Percentiles rank a stretch among this genome's conserved stretches.
Conservation (phyloP, 169 alveolate species). For the Eimeria tenella region DNA sequence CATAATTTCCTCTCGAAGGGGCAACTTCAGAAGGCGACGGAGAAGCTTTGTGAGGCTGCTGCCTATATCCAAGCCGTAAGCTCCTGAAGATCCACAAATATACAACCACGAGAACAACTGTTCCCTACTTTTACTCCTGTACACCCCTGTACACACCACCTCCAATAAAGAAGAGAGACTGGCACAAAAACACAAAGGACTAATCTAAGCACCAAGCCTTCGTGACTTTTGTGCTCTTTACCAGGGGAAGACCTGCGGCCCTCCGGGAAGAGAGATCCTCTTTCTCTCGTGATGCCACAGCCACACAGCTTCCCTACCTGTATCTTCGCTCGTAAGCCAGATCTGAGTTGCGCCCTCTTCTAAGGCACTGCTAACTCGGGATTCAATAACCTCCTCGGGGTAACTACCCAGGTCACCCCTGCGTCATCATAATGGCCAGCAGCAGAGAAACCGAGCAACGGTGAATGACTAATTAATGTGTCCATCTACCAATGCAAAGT, state of each 20-base stretch:
- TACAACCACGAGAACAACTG: background rate
- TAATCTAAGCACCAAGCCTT: too few relatives aligned
- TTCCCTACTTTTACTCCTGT: background rate
- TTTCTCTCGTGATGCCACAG: too few relatives aligned
- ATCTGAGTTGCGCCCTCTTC: slow-evolving; percentile 96
- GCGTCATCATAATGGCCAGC: background rate
- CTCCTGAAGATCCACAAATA: slow-evolving; percentile 85
- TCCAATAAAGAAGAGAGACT: too few relatives aligned
- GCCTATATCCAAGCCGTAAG: slow-evolving; percentile 98
- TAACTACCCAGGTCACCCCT: slow-evolving; percentile 98
- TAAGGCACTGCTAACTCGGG: slow-evolving; percentile 91
- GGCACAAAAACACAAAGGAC: too few relatives aligned
- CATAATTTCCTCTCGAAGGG: slow-evolving; percentile 84
- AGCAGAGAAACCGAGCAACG: background rate
- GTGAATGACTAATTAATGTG: background rate
- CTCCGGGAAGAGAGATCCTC: too few relatives aligned
- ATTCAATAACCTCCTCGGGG: slow-evolving; percentile 92
- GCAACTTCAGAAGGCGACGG: slow-evolving; percentile 83
- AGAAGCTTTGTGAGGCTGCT: slow-evolving; percentile 95
- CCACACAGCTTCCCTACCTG: slow-evolving; percentile 78
- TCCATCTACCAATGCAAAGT: too few relatives aligned
- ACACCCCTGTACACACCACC: background rate
- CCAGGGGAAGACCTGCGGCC: background rate
- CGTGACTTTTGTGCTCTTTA: background rate
- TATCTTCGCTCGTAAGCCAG: slow-evolving; percentile 99